phyloP scores from a whole-genome alignment of 2,329 filamentous ascomycete species.

The Aspergillus sp. region DNA sequence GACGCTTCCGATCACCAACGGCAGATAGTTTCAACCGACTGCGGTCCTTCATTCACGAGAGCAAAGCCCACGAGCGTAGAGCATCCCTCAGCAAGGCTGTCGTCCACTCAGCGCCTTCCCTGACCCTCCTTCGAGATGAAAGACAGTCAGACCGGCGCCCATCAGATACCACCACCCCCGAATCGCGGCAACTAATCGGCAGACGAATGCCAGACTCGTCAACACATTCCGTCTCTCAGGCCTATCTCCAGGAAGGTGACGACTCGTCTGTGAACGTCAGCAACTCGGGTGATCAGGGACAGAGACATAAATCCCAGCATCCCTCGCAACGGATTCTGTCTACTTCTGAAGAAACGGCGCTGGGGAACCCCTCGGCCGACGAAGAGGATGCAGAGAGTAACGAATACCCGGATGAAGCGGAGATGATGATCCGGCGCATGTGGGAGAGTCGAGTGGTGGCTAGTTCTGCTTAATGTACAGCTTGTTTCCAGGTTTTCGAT shows the following conservation, averaged over 20 bases:
- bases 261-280: conserved; percentile 8
- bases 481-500: neutral
- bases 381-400: conserved; percentile 15
- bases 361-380: conserved; percentile 11
- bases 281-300: conserved; percentile 10
- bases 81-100: conserved; percentile 25
- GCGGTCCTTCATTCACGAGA: conserved; percentile 18
- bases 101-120: conserved; percentile 25
- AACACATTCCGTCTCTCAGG: conserved; percentile 14
- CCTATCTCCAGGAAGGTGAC: conserved; percentile 27
- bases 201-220: conserved; percentile 13
- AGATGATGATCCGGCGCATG: conserved; percentile 36
- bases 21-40: conserved; percentile 36
- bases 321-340: conserved; percentile 29
- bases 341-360: conserved; percentile 25
- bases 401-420: conserved; percentile 22
- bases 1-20: conserved; percentile 38
- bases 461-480: conserved; percentile 21
- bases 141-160: conserved; percentile 9
- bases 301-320: conserved; percentile 17
- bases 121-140: conserved; percentile 22
- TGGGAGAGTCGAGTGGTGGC: conserved; percentile 38
- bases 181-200: conserved; percentile 15
- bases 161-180: conserved; percentile 3
- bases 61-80: conserved; percentile 9